These are phyloP conservation scores for Tolypocladium paradoxum DNA, from an alignment of 2,329 filamentous ascomycete species.

Conservation along the genomic window DNA sequence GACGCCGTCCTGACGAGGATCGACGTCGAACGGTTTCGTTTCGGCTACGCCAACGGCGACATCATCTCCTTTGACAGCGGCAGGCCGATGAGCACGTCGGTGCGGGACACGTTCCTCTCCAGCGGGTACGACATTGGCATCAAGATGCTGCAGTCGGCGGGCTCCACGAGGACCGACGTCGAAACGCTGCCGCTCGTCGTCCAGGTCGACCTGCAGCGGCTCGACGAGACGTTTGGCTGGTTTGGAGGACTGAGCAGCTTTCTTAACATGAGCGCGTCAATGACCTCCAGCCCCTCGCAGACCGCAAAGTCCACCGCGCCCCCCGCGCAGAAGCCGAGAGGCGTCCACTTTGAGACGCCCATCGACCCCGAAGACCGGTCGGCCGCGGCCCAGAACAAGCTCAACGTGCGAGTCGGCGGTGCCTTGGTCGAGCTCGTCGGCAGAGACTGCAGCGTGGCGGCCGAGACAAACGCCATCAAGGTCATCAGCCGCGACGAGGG, in stretches of 20 bases:
- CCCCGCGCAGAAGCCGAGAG: slow-evolving; percentile 36
- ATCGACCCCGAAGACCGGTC: slow-evolving; percentile 37
- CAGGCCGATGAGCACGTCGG: slow-evolving; percentile 46
- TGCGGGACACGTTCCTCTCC: slow-evolving; percentile 46
- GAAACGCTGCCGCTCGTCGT: slow-evolving; percentile 68
- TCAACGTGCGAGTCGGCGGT: slow-evolving; percentile 68
- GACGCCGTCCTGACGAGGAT: slow-evolving; percentile 23
- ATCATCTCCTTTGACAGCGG: slow-evolving; percentile 53
- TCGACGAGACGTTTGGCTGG: slow-evolving; percentile 81
- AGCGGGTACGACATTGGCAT: slow-evolving; percentile 47
- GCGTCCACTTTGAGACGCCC: slow-evolving; percentile 48
- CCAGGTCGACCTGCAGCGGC: slow-evolving; percentile 62
- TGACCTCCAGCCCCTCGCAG: slow-evolving; percentile 59
- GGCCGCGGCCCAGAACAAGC: slow-evolving; percentile 47
- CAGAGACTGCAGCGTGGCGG: slow-evolving; percentile 59
- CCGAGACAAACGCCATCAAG: slow-evolving; percentile 76
- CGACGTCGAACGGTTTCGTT: slow-evolving; percentile 45
- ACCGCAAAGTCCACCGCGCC: slow-evolving; percentile 23
- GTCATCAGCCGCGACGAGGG: slow-evolving; percentile 64
- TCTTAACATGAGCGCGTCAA: slow-evolving; percentile 76
- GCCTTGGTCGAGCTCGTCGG: slow-evolving; percentile 67
- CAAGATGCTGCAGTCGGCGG: slow-evolving; percentile 34
- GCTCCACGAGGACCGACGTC: slow-evolving; percentile 46
- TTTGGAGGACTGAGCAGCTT: slow-evolving; percentile 90
- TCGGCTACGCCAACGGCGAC: slow-evolving; percentile 52